Evolutionary conservation across 148 eudicot genomes (phyloP).

Genomic region (Mesembryanthemum crystallinum): DNA sequence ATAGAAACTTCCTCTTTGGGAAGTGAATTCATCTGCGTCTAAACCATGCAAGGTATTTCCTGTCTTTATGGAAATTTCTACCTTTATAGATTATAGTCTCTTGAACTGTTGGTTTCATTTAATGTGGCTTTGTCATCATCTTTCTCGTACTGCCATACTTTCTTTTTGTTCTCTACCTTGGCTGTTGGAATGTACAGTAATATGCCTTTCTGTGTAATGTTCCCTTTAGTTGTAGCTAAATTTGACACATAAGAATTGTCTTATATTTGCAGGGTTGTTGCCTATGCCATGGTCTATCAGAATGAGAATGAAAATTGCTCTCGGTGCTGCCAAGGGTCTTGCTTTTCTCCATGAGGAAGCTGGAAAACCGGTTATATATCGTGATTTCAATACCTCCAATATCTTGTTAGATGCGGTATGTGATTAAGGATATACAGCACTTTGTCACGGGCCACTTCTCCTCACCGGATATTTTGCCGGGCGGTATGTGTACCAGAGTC

Average conservation of each 20-base stretch:
- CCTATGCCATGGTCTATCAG: constrained; percentile 89
- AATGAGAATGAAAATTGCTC: constrained; percentile 30
- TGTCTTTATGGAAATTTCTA: not conserved
- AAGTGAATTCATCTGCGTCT: not conserved
- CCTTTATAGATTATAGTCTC: not conserved
- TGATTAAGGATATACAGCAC: no score
- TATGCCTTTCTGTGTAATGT: not conserved
- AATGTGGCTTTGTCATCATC: not conserved
- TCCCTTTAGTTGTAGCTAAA: not conserved
- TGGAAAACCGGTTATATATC: constrained; percentile 29
- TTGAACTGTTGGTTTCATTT: not conserved
- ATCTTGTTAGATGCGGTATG: constrained; percentile 36
- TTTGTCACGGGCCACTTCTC: no score
- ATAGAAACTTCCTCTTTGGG: not conserved
- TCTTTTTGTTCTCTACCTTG: not conserved
- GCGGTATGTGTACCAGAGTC: no score
- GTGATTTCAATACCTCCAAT: constrained; percentile 34
- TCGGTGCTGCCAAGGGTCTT: constrained; percentile 36
- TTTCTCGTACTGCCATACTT: not conserved
- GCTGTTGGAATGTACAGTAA: not conserved
- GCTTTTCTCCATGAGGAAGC: constrained; percentile 39
- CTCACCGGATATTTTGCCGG: no score
- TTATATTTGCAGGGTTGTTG: constrained; percentile 55
- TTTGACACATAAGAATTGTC: not conserved
- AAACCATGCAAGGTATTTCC: not conserved